Evolutionary conservation across 768 basidiomycete genomes (phyloP), one percentile per base, ranked within the genome.

Genomic region (Postia placenta): DNA sequence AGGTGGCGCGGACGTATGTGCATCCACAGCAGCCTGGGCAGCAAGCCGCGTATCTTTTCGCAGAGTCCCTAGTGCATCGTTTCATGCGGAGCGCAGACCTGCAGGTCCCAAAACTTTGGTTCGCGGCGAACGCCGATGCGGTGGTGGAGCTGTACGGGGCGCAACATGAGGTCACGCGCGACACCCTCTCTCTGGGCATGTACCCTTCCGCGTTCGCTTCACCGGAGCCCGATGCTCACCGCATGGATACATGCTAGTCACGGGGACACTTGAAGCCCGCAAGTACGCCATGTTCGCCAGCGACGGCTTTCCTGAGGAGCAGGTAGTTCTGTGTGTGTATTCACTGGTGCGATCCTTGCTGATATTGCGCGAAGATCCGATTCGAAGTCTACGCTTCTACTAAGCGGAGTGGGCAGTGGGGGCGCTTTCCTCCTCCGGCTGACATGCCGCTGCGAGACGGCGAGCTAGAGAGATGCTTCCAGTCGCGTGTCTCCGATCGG

Each of bases 211-310:
- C 38, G 7, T 38, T 14, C 19, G 11, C 6, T 39, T 12, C 24
- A 19, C 44, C 30, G 20, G 30, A 28, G 3, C 9, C 15, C n/a
- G 23, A 19, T 11, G 6, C n/a, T 14, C 11, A 15, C 36, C 22
- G 11, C n/a, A n/a, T n/a, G n/a, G n/a, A n/a, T 12, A 15, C 30
- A 7, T 15, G 4, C 7, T 41, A 78, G 78, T 89, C 20, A 78
- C 89, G 26, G 89, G 89, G 4, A 75, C 83, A 0, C 70, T 92
- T 3, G 76, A 79, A 39, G 76, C 88, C 5, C 74, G 79, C 0
- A 83, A 86, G 48, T 87, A 87, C 64, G 88, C 80, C 0, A 65
- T 87, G 23, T 82, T 89, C 54, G 87, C 90, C 33, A 85, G 84
- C 56, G 83, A 88, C 50, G 70, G 71, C 50, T 84, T 87, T 64